Conservation (phyloP, 140 eudicot species). For the Stevia rebaudiana region DNA sequence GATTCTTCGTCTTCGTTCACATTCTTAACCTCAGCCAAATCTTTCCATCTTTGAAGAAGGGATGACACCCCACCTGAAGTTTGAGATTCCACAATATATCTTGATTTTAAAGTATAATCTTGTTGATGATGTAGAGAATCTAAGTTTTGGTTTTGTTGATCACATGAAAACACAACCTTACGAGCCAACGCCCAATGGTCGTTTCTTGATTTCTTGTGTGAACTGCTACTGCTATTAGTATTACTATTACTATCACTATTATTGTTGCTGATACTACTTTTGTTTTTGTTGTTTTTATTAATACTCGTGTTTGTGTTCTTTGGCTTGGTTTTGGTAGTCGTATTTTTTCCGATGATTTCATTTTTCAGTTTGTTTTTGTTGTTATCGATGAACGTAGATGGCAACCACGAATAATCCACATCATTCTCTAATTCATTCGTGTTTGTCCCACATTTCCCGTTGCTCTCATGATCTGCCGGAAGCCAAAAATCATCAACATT, state of each 20-base stretch:
- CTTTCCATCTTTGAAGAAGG: slow-evolving; percentile 59
- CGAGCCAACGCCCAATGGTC: slow-evolving; percentile 55
- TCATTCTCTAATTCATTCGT: slow-evolving; percentile 1
- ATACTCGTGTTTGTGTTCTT: neutral
- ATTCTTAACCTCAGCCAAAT: slow-evolving; percentile 36
- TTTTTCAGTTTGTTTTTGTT: slow-evolving; percentile 8
- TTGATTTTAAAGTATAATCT: slow-evolving; percentile 16
- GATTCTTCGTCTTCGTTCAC: neutral
- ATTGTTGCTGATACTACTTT: neutral
- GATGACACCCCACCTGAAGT: slow-evolving; percentile 56
- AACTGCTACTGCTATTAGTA: neutral
- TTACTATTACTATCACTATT: neutral
- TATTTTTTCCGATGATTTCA: neutral
- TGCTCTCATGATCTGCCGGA: slow-evolving; percentile 2
- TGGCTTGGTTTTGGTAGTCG: neutral
- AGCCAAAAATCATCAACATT: slow-evolving; percentile 31
- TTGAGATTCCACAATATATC: slow-evolving; percentile 26
- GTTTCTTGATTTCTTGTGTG: slow-evolving; percentile 10
- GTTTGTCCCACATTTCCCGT: slow-evolving; percentile 10
- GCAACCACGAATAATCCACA: slow-evolving; percentile 31
- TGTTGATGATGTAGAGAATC: slow-evolving; percentile 2
- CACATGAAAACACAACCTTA: slow-evolving; percentile 30
- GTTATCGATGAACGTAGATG: slow-evolving; percentile 19
- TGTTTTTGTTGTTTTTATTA: neutral
- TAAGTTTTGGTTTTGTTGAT: neutral